Conservation (phyloP, 495 filamentous ascomycete species). For the Aspergillus diversus region DNA sequence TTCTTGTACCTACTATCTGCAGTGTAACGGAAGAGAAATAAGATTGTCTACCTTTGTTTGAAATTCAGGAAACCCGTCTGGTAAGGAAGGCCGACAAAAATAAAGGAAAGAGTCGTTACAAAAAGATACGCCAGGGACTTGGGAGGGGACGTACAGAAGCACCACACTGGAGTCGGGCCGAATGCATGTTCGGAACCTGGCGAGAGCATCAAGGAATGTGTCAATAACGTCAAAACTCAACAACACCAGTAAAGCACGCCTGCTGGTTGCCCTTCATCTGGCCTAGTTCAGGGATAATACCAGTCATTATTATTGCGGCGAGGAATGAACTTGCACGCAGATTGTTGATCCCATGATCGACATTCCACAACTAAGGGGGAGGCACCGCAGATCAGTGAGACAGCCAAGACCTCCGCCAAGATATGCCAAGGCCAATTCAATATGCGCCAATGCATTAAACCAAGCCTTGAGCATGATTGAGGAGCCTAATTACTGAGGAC, state of each 20-base stretch:
- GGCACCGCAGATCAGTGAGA: conserved; percentile 22
- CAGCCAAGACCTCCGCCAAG: conserved; percentile 32
- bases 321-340: conserved; percentile 7
- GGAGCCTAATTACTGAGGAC: background rate
- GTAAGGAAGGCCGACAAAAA: conserved; percentile 8
- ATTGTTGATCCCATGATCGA: conserved; percentile 27
- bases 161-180: background rate
- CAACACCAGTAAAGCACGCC: no score
- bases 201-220: conserved; percentile 10
- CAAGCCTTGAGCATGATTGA: conserved; percentile 2
- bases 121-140: background rate
- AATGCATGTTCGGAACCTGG: conserved; percentile 2
- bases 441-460: conserved; percentile 14
- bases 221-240: background rate
- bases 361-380: conserved; percentile 20
- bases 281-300: background rate
- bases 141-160: background rate
- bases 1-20: conserved; percentile 11
- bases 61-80: background rate
- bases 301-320: background rate
- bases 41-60: conserved; percentile 7
- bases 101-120: background rate
- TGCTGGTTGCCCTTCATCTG: background rate
- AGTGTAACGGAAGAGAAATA: conserved; percentile 10
- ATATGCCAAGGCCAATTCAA: conserved; percentile 19